Evolutionary conservation across 768 basidiomycete species (phyloP).

Genomic region (Calvatia gigantea): DNA sequence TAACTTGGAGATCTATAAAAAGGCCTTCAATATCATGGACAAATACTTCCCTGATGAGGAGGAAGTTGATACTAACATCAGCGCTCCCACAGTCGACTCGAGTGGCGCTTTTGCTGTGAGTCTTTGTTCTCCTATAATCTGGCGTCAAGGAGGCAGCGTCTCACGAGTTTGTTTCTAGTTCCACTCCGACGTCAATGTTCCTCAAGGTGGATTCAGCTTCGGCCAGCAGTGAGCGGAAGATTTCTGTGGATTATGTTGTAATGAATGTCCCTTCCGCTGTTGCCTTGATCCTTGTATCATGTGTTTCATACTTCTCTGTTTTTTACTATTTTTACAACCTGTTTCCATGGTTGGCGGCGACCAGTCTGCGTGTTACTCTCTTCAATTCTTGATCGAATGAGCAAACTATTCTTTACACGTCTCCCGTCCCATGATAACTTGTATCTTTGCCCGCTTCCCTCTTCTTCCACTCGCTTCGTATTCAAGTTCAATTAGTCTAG

Average conservation of each 20-base stretch:
- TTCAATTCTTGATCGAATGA: not conserved
- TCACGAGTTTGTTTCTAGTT: constrained; percentile 45
- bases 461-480: not conserved
- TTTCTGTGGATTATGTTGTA: not conserved
- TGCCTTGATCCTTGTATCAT: constrained; percentile 7
- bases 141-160: constrained; percentile 10
- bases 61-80: constrained; percentile 81
- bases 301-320: constrained; percentile 7
- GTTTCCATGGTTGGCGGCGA: not conserved
- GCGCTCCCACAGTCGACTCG: constrained; percentile 71
- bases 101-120: constrained; percentile 73
- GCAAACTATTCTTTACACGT: constrained; percentile 2
- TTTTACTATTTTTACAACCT: not conserved
- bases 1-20: constrained; percentile 99
- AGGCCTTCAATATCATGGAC: constrained; percentile 98
- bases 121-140: constrained; percentile 13
- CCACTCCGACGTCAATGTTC: constrained; percentile 81
- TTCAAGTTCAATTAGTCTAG: not conserved
- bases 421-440: constrained; percentile 6
- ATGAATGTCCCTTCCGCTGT: constrained; percentile 14
- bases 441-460: constrained; percentile 12
- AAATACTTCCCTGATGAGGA: constrained; percentile 99
- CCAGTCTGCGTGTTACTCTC: constrained; percentile 7
- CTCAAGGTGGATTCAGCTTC: constrained; percentile 96
- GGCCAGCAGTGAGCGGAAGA: constrained; percentile 51